Base-by-base conservation (phyloP, 495 filamentous ascomycete species). In the Evernia prunastri region DNA sequence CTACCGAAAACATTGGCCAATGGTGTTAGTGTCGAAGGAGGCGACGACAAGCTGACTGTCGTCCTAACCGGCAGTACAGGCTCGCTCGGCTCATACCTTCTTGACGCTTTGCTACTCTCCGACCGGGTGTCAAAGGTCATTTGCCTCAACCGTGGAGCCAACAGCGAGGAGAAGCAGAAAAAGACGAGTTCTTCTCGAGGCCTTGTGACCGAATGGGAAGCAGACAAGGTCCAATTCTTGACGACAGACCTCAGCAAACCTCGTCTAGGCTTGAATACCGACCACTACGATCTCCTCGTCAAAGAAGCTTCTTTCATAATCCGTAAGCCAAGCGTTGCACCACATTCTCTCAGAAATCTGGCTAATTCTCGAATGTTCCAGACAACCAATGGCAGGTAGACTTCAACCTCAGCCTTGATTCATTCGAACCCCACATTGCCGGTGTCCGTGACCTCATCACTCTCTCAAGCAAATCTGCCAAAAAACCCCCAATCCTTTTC, bases 11-110 rank as follows among this genome's bases (percentile, higher is more conserved):
- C 45, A 2, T 25, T 7, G 0, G 15, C 20, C 45, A 51, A 61
- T 27, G 29, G 36, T 62, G 18, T 39, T 56, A 23, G 36, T 33
- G 13, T 7, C 35, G 4, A 39, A 62, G 10, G 15, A 47, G 59
- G 29, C 57, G n/a, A 40, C n/a, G 4, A 45, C 4, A 42, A 42
- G 36, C n/a, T 42, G 40, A 60, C 39, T 11, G 40, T 60, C 1
- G 51, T 54, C 51, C 40, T 60, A 0, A 60, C 58, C 3, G 58
- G 58, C 31, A 47, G 40, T 35, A 60, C 58, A 1, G 58, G 58
- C 13, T 47, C 40, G 9, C 42, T 88, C 10, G 86, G 86, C 3
- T 81, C 77, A 1, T 84, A 85, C 68, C 71, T 87, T 64, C 71
- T 87, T 2, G 76, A 81, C 61, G 40, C 71, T 7, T 74, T 83